Evolutionary conservation across 331 rosid species (phyloP), one percentile per base, ranked within the genome.

Genomic region (Rhamnella rubrinervis): DNA sequence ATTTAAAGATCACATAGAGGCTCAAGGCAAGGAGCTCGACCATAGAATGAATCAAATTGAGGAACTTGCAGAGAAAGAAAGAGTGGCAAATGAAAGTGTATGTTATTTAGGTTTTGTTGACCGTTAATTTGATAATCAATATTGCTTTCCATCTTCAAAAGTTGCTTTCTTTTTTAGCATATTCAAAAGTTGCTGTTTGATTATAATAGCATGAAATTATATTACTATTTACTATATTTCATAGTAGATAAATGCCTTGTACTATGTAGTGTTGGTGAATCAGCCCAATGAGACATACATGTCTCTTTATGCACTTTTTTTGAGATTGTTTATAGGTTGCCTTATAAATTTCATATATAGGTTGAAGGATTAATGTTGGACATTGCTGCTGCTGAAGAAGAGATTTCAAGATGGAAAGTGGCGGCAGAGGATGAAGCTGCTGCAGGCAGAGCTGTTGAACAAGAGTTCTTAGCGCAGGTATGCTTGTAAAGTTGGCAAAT

Each of bases 351-450:
- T 77, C 75, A 52, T 59, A 95, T 77, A 52, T 59, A 95, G 99
- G 86, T 95, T 82, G 99, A 95, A 80, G 99, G 97, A 73, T 84
- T 95, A 57, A 95, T 95, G 99, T 81, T 83, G 97, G 99, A 95
- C 81, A 89, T 95, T 83, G 88, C 96, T 66, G 93, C 97, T 65
- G 87, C 97, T 65, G 99, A 91, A 85, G 99, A 95, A 82, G 99
- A 95, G 83, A 95, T 95, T 70, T 81, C 87, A 74, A 87, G 99
- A 82, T 95, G 97, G 99, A 95, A 89, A 88, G 81, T 82, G 47
- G 99, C 99, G 52, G 99, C 99, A 62, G 97, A 91, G 87, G 92
- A 95, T 82, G 97, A 95, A 87, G 99, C 99, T 62, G 99, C 91
- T 77, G 99, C 99, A 8, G 99, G 99, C 67, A 86, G 80, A 74